Evolutionary conservation across 2,329 filamentous ascomycete genomes (phyloP), one percentile per base, ranked within the genome.

Genomic region (Bipolaris sorokiniana): DNA sequence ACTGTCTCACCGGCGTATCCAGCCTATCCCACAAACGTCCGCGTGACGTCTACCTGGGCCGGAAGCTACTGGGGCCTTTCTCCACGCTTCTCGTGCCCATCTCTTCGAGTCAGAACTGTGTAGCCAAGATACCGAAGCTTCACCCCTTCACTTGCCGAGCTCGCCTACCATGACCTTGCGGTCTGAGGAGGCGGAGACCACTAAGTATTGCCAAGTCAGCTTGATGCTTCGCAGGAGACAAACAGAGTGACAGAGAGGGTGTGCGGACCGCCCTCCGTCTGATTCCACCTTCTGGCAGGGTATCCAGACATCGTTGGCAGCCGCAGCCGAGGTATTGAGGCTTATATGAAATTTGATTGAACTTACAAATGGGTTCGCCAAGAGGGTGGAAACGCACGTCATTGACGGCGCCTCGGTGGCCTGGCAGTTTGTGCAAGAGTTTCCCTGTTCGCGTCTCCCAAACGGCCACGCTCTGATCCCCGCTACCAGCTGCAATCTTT

Each of bases 381-480:
- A 86, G 85, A 4, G 94, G 92, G 47, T 91, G 89, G 73, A 99
- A 96, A 66, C 96, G 90, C 52, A 94, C 94, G 75, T 94, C 92
- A 74, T 98, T 99, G 49, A 98, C 95, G 0, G 91, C 91, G 33
- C 94, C 95, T 78, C 92, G 95, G 76, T 99, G 95, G 0, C 95
- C 95, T 1, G 95, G 95, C 50, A 99, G 83, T 79, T 98, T 98
- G 79, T 97, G 96, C 62, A 96, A 77, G 67, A 99, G 82, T 80
- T 96, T 98, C 56, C 91, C 93, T n/a, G 86, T 90, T 73, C 91
- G 88, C 54, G 83, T 87, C 48, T 95, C 93, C 95, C 95, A 99
- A 9, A 98, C 87, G 13, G 96, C 89, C 16, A 92, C 92, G 7
- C 89, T 96, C 23, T 92, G 90, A 71, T 99, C 95, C 13, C 92